Base-by-base conservation (phyloP, 2,329 filamentous ascomycete genomes). In the Sporothrix pseudoabietina region DNA sequence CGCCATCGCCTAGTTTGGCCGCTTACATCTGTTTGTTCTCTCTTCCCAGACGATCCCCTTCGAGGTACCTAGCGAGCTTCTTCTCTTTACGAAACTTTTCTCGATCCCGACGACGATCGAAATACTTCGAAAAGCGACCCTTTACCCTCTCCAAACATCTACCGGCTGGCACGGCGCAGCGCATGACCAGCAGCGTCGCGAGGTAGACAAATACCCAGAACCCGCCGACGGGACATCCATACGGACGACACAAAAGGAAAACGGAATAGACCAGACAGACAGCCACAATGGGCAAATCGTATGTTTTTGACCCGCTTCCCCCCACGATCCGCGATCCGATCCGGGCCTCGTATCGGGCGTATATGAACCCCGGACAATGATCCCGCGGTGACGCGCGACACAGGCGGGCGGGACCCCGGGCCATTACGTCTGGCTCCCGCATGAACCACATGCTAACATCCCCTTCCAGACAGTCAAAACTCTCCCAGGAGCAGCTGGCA, bases 401-500 rank as follows among this genome's bases (percentile, higher is more conserved):
- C 65, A 3, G 10, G 32, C 54, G 39, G 16, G 6, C 39, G 5
- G 22, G 39, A 7, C n/a, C 26, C 39, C 12, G 22, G 39, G 6
- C n/a, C 26, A 22, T 16, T n/a, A 16, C n/a, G 4, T 12, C n/a
- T 10, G 5, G 22, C 7, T 22, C 22, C n/a, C 12, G 22, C 22
- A 6, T 66, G 6, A 8, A 47, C 39, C 6, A 3, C n/a, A 0
- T 44, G 8, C 39, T 66, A 41, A 66, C 61, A 12, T 6, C 35
- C 4, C 8, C 59, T 19, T 35, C 12, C 81, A 99, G 96, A 85
- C 96, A 98, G 87, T 98, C 95, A 79, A 99, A 98, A 87, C 92
- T 99, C 82, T 97, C 94, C 74, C 93, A 96, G 82, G 92, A 97
- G 83, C 94, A 99, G 88, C 92, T 99, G 80, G 89, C 89, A 77